phyloP scores from a whole-genome alignment of 2,329 filamentous ascomycete genomes.

The Ophiostoma piceae region DNA sequence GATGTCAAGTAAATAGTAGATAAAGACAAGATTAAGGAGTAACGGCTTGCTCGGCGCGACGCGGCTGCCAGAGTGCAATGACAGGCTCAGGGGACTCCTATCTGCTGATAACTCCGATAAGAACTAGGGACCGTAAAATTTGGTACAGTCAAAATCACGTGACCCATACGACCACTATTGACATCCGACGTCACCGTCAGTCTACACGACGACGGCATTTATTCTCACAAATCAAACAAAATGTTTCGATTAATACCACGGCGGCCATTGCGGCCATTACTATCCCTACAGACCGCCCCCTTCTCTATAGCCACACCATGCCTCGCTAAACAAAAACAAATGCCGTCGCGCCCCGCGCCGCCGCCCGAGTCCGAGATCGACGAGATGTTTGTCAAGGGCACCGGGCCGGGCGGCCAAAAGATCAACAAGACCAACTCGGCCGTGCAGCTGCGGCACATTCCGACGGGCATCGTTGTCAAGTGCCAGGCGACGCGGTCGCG shows the following conservation, averaged over 20 bases:
- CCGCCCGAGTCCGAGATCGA: constrained; percentile 74
- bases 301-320: background rate
- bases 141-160: background rate
- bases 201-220: background rate
- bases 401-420: constrained; percentile 90
- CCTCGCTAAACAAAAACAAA: constrained; percentile 27
- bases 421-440: constrained; percentile 98
- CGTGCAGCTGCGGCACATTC: constrained; percentile 84
- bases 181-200: background rate
- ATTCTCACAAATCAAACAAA: background rate
- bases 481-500: constrained; percentile 86
- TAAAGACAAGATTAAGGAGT: background rate
- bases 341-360: constrained; percentile 69
- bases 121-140: background rate
- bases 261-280: background rate
- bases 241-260: background rate
- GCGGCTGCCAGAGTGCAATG: background rate
- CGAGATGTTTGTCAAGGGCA: constrained; percentile 83
- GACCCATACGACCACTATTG: background rate
- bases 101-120: background rate
- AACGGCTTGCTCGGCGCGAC: constrained; percentile 8
- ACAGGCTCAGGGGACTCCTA: background rate
- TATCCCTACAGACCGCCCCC: background rate
- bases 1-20: background rate
- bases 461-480: constrained; percentile 90